Base-by-base conservation (phyloP, 1,139 yeast genomes). In the Kurtzmaniella quercitrusa region DNA sequence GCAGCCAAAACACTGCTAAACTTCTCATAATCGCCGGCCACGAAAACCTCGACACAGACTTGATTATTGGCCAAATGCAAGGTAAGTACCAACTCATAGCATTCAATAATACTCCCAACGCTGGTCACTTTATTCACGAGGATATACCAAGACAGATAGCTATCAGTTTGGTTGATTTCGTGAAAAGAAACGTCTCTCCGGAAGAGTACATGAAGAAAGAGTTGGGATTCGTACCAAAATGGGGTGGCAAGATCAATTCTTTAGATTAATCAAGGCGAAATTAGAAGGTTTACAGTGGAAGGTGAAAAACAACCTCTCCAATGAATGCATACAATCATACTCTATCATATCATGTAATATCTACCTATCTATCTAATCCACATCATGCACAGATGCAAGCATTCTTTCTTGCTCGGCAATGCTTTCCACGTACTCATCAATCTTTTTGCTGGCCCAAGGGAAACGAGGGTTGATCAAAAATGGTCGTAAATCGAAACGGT, bases 51-150 rank as follows among this genome's bases (percentile, higher is more conserved):
- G 98, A 94, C 62, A 89, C 85, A 50, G 77, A 78, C 39, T 68
- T 93, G 37, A 89, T 90, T 60, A 83, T 93, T 45, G 98, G 97
- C 0, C 98, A 94, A 63, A 93, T 93, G 98, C 98, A 91, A 64
- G 94, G 95, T 0, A 89, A 87, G 58, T 93, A 85, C 60, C 98
- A 93, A 62, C 72, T 93, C 40, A 82, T 88, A 14, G 95, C 90
- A 3, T 85, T 90, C 61, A 82, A 79, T 49, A 66, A 66, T 46
- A 56, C 83, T 47, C 62, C 66, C 2, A 55, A 80, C 34, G 73
- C 91, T 1, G 97, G 98, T 1, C 99, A 93, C 64, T 93, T 90
- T 55, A 69, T 93, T 16, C 98, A 93, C 41, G 98, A 93, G 59
- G 99, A 93, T 60, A 74, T 78, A 11, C 95, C 98, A 0, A 63